Base-by-base conservation (phyloP, 2,329 filamentous ascomycete genomes). In the Pezicula rhizophila region DNA sequence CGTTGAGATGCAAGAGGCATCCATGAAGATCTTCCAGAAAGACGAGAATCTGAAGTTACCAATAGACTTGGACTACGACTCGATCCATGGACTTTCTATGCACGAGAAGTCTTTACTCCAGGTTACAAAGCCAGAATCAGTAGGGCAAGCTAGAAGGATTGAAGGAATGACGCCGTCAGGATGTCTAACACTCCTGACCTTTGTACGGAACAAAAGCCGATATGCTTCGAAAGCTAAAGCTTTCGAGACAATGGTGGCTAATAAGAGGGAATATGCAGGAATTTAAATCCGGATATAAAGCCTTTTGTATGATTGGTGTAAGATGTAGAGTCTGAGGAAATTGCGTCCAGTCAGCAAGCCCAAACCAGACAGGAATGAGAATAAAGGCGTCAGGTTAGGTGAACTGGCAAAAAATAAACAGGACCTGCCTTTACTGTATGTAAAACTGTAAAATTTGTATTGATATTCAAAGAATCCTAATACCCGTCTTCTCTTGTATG, bases 81-180 rank as follows among this genome's bases (percentile, higher is more conserved):
- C 67, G 11, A 76, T 99, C 1, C 72, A 77, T 31, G 90, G 90
- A 0, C 72, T 99, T 46, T 90, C 87, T 48, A 78, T 82, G 34
- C 90, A 89, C 50, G 93, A 97, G 71, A 84, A 80, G 66, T 75
- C 80, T 25, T 77, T 85, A 4, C 73, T 99, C 33, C 77, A 79
- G 50, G 71, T 74, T 2, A 86, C 89, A 1, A 73, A 80, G 45
- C 93, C 93, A 0, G 89, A 95, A 68, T 95, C 81, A 52, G 74
- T 99, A 18, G 92, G 89, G 0, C 93, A 96, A 76, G 92, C 92
- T 28, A 77, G 89, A 43, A 74, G 93, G 12, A 80, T 96, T 10
- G 93, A 99, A 67, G 92, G 92, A 4, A 73, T 85, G 52, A 85
- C 81, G 17, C 80, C 82, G 1, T 71, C 77, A 0, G 81, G 79